phyloP scores from a whole-genome alignment of 2,329 filamentous ascomycete species.

The Ascochyta fabae region DNA sequence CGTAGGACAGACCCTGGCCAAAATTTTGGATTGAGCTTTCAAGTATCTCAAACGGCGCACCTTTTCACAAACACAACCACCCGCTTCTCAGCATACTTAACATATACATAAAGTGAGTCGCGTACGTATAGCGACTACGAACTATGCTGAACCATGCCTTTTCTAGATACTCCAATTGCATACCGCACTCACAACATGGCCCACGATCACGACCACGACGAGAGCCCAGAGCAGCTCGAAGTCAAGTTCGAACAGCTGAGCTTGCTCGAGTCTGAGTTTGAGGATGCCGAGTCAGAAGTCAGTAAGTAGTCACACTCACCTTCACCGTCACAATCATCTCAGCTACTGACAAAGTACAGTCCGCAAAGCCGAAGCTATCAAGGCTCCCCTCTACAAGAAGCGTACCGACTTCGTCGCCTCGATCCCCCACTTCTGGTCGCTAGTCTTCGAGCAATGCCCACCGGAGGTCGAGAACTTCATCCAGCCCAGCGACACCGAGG shows the following conservation, averaged over 20 bases:
- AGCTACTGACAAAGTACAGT: constrained; percentile 57
- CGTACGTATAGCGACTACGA: background rate
- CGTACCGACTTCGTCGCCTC: constrained; percentile 72
- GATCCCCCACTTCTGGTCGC: constrained; percentile 92
- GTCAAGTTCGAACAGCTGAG: constrained; percentile 74
- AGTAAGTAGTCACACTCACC: constrained; percentile 57
- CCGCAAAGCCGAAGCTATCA: constrained; percentile 73
- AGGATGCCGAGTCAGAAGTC: constrained; percentile 81
- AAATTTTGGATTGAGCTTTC: constrained; percentile 11
- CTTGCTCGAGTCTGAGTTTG: constrained; percentile 82
- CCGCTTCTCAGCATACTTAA: constrained; percentile 7
- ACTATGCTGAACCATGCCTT: constrained; percentile 21
- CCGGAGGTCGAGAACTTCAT: constrained; percentile 88
- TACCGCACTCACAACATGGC: constrained; percentile 30
- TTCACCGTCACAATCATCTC: background rate
- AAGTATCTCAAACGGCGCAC: constrained; percentile 19
- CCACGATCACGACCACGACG: constrained; percentile 14
- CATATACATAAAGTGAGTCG: constrained; percentile 17
- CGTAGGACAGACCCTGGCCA: constrained; percentile 13
- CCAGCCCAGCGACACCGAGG: constrained; percentile 76
- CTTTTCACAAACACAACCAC: constrained; percentile 9
- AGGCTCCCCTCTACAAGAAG: constrained; percentile 75
- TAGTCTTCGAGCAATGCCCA: constrained; percentile 87
- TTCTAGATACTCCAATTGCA: constrained; percentile 20
- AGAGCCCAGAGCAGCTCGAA: constrained; percentile 33